Base-by-base conservation (phyloP, 306 rosid species). In the Purshia tridentata region DNA sequence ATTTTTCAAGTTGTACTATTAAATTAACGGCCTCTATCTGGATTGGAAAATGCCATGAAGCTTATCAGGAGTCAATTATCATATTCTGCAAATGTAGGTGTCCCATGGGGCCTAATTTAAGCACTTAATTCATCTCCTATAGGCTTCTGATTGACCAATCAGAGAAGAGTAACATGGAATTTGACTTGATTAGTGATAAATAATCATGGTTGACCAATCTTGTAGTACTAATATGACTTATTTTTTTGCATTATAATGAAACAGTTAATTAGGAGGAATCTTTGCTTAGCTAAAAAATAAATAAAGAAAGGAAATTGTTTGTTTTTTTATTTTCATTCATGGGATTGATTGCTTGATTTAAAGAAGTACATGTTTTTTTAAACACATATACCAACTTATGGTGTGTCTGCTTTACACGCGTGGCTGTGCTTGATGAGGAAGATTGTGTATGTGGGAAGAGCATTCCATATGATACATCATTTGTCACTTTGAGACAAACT, bases 131-230 rank as follows among this genome's bases (percentile, higher is more conserved):
- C 67, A 37, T 63, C n/a, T 49, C 39, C 57, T 56, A 67, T 82
- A 77, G 77, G 84, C 15, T 65, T 81, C 14, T 48, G 56, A 79
- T 50, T 70, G 78, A 80, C 90, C 77, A 86, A 88, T 86, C 68
- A 69, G 63, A 69, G 53, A 52, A 44, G 39, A 57, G 69, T 72
- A 78, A 74, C 74, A 78, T 89, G 94, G 79, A 73, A 58, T 69
- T 84, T 83, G 81, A 89, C 81, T 84, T 84, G 84, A 69, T 75
- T 73, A 72, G 69, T 58, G 23, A 42, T 47, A 54, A 53, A 40
- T 16, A 56, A 61, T 78, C 67, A 44, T n/a, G 75, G 54, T 80
- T 75, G 76, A 79, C 88, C 88, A 83, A 83, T 78, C 82, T 53
- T 66, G 41, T 72, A 19, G 45, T 49, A 64, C 80, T 51, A 73